phyloP scores from a whole-genome alignment of 805 yeast species.

The Kazachstania kunashirensis region DNA sequence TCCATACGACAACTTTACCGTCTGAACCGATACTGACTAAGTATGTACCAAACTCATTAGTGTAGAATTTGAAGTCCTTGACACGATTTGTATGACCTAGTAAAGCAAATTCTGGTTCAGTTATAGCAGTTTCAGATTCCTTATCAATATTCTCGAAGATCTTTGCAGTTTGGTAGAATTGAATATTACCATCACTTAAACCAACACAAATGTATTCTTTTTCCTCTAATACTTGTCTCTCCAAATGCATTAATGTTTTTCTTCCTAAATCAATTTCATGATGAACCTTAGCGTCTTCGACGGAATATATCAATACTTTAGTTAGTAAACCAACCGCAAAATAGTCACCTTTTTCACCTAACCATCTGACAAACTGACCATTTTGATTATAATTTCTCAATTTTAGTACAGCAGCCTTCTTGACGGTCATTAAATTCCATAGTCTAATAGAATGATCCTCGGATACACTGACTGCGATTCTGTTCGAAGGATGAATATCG shows the following conservation, averaged over 20 bases:
- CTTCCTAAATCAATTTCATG: slow-evolving; percentile 41
- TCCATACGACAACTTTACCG: slow-evolving; percentile 90
- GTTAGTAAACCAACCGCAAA: slow-evolving; percentile 69
- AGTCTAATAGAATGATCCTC: slow-evolving; percentile 73
- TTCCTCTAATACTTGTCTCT: slow-evolving; percentile 29
- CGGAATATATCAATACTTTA: slow-evolving; percentile 54
- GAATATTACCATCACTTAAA: slow-evolving; percentile 59
- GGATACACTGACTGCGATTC: slow-evolving; percentile 83
- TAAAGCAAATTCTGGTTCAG: slow-evolving; percentile 46
- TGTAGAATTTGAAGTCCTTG: slow-evolving; percentile 59
- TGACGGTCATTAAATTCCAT: slow-evolving; percentile 96
- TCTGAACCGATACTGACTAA: slow-evolving; percentile 83
- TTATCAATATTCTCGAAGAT: slow-evolving; percentile 21
- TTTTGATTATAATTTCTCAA: slow-evolving; percentile 58
- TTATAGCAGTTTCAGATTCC: slow-evolving; percentile 12
- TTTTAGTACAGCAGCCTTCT: slow-evolving; percentile 79
- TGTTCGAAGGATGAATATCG: slow-evolving; percentile 82
- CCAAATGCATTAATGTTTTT: slow-evolving; percentile 58
- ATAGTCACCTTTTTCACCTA: slow-evolving; percentile 47
- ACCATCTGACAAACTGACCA: slow-evolving; percentile 62
- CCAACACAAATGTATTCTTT: slow-evolving; percentile 57
- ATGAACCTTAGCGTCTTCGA: slow-evolving; percentile 50
- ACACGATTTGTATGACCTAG: slow-evolving; percentile 81
- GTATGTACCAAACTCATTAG: slow-evolving; percentile 35
- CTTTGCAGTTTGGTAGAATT: slow-evolving; percentile 40